These are phyloP conservation scores for Emydomyces testavorans DNA, from an alignment of 2,329 filamentous ascomycete species.

Conservation along the genomic window DNA sequence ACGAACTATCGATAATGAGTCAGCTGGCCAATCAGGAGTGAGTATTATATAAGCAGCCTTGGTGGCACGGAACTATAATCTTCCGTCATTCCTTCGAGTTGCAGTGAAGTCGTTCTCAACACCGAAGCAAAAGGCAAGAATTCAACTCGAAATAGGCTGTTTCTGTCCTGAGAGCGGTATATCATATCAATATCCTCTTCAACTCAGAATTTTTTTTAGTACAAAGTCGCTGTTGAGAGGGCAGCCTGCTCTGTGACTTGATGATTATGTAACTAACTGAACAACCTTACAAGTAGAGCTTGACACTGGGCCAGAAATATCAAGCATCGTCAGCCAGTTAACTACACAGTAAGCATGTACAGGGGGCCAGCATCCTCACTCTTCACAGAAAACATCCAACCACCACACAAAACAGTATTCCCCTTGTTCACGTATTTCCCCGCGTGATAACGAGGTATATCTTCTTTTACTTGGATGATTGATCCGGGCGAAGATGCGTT, in stretches of 20 bases:
- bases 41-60: neutral
- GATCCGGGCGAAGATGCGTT: neutral
- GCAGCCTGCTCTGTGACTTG: neutral
- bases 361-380: neutral
- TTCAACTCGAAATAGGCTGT: no score
- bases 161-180: no score
- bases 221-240: neutral
- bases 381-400: neutral
- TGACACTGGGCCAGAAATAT: no score
- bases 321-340: neutral
- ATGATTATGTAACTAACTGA: slow-evolving; percentile 2
- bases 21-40: neutral
- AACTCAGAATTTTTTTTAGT: no score
- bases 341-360: no score
- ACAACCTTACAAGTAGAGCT: no score
- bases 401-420: neutral
- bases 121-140: no score
- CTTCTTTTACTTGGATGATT: neutral
- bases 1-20: slow-evolving; percentile 4
- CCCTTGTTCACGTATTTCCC: neutral
- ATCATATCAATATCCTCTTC: no score
- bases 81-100: no score
- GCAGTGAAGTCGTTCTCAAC: no score
- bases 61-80: no score
- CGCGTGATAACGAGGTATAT: neutral